phyloP scores from a whole-genome alignment of 2,329 filamentous ascomycete genomes.

The Xylogone sp. region DNA sequence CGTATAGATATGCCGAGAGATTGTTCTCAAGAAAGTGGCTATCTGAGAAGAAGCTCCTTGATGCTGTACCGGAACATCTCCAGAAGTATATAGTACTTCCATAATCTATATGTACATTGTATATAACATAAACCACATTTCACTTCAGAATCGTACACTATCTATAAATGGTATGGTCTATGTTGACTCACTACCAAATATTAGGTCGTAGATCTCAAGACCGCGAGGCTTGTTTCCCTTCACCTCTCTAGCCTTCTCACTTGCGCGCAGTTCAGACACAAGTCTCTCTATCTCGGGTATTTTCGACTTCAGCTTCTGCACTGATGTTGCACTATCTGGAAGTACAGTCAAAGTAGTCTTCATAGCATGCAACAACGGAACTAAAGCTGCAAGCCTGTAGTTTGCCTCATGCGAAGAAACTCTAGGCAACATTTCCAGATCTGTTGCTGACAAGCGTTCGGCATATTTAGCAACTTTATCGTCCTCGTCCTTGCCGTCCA shows the following conservation, averaged over 20 bases:
- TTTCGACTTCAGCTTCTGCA: constrained; percentile 10
- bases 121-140: background rate
- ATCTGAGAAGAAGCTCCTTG: constrained; percentile 76
- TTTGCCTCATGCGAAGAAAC: constrained; percentile 9
- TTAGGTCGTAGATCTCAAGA: background rate
- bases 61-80: constrained; percentile 77
- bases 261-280: background rate
- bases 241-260: background rate
- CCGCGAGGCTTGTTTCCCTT: background rate
- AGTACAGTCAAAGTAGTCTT: constrained; percentile 32
- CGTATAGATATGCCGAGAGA: constrained; percentile 94
- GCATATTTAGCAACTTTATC: constrained; percentile 36
- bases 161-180: background rate
- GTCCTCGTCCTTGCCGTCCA: constrained; percentile 33
- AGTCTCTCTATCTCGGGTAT: constrained; percentile 4
- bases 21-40: constrained; percentile 93
- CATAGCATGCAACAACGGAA: constrained; percentile 38
- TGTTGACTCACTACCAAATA: background rate
- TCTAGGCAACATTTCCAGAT: constrained; percentile 5
- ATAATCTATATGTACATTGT: constrained; percentile 36
- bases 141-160: background rate
- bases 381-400: constrained; percentile 25
- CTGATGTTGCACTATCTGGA: constrained; percentile 9
- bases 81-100: constrained; percentile 93
- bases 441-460: constrained; percentile 17